Evolutionary conservation across 331 rosid genomes (phyloP), one percentile per base, ranked within the genome.

Genomic region (Quercus lobata): DNA sequence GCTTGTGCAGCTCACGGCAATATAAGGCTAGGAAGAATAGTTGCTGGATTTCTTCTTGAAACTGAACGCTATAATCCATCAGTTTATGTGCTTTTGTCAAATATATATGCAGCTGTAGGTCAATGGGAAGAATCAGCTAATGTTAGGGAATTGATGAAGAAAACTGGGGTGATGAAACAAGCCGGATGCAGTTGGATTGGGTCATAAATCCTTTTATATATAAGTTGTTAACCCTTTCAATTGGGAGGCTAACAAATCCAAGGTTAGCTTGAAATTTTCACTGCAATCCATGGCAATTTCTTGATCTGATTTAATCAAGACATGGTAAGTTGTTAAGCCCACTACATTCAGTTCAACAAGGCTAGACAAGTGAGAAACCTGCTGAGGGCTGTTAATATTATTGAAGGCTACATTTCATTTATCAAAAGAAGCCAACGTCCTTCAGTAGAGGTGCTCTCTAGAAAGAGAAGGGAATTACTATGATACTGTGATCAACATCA

Each of bases 91-190:
- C 89, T 93, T 79, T 80, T 93, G 79, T 90, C 98, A 14, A 90
- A 91, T 82, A 91, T 91, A 24, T 93, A 80, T 78, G 95, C 95
- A 66, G 88, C 87, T 32, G 90, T 85, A 4, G 95, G 90, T 74
- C 93, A 92, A 46, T 93, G 95, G 98, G 89, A 93, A 85, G 97
- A 91, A 85, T 91, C 94, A 72, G 92, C 96, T 52, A 76, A 72
- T 71, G 79, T 91, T 68, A 91, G 98, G 83, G 91, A 83, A 49
- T 55, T 85, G 75, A 86, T 90, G 81, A 82, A 83, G 63, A 84
- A 65, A 61, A 85, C 73, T 57, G 83, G 92, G 57, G 80, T 84
- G 1, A 58, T 69, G 41, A 93, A 93, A 84, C 87, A 77, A 49
- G 91, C 88, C 25, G 97, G 97, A 78, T 87, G 81, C 72, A 93